Percentiles rank a stretch among this genome's conserved stretches.
These are phyloP conservation scores for Aspergillus olivimuriae DNA, from an alignment of 495 filamentous ascomycete species.

Conservation along the genomic window DNA sequence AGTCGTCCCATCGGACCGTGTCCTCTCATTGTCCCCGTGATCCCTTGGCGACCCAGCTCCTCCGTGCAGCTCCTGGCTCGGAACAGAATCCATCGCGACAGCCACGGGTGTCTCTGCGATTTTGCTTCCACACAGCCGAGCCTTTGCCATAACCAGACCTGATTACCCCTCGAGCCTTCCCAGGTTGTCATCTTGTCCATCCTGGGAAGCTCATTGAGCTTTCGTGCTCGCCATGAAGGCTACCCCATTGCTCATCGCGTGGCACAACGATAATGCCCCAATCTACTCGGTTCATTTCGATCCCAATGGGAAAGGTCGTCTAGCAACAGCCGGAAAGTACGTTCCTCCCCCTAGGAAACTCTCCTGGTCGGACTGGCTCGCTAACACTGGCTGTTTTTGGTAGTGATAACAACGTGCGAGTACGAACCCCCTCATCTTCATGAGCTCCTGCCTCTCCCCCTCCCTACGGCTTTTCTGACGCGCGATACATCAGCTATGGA, in stretches of 20 bases:
- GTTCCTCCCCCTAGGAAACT: constrained; percentile 2
- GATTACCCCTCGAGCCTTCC: too few species aligned
- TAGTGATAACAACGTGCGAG: constrained; percentile 92
- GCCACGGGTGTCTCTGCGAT: not conserved
- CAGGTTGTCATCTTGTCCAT: too few species aligned
- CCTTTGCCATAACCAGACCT: too few species aligned
- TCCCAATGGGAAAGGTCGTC: constrained; percentile 81
- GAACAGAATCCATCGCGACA: not conserved
- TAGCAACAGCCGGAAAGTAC: constrained; percentile 81
- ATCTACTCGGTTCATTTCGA: constrained; percentile 97
- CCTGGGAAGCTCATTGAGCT: constrained; percentile 20
- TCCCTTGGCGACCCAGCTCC: too few species aligned
- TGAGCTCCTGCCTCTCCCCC: constrained; percentile 1
- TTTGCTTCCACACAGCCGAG: not conserved
- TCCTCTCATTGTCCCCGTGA: too few species aligned
- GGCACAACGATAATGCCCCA: constrained; percentile 91
- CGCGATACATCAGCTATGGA: constrained; percentile 66
- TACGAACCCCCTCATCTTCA: constrained; percentile 38
- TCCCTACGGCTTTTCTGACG: constrained; percentile 25
- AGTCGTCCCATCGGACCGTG: too few species aligned
- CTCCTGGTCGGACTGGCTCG: not conserved
- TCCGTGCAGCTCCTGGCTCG: not conserved
- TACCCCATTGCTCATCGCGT: constrained; percentile 83
- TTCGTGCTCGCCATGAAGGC: constrained; percentile 68
- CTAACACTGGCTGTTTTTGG: not conserved